Percentiles rank a stretch among this genome's conserved stretches.
phyloP scores from a whole-genome alignment of 169 alveolate species.

The Plasmodium berghei region DNA sequence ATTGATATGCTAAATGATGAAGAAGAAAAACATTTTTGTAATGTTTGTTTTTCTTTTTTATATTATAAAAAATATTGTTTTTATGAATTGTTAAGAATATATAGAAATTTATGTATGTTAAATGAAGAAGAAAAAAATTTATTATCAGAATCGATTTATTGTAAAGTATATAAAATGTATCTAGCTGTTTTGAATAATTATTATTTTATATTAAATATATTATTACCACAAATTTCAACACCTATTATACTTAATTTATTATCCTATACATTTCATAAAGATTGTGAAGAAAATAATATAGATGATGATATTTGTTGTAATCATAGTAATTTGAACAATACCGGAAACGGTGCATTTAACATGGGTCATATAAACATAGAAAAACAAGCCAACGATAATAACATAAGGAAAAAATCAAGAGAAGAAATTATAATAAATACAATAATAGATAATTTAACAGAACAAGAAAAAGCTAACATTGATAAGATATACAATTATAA shows the following conservation, averaged over 20 bases:
- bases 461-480: conserved; percentile 19
- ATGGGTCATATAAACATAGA: not conserved
- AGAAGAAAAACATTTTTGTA: conserved; percentile 72
- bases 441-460: conserved; percentile 39
- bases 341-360: not conserved
- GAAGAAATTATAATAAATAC: conserved; percentile 43
- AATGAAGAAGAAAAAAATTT: conserved; percentile 36
- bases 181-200: conserved; percentile 38
- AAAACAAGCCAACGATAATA: not conserved
- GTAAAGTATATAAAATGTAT: conserved; percentile 53
- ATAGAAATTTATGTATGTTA: conserved; percentile 16
- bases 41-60: conserved; percentile 70
- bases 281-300: not conserved
- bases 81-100: conserved; percentile 62
- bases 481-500: conserved; percentile 37
- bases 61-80: conserved; percentile 71
- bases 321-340: not conserved
- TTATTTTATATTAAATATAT: conserved; percentile 48
- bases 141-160: conserved; percentile 50
- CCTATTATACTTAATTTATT: conserved; percentile 33
- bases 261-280: conserved; percentile 28
- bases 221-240: conserved; percentile 67
- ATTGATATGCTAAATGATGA: conserved; percentile 22
- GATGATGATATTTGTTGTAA: not conserved
- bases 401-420: not conserved